phyloP scores from a whole-genome alignment of 2,329 filamentous ascomycete species.

The Nigrograna mackinnonii region DNA sequence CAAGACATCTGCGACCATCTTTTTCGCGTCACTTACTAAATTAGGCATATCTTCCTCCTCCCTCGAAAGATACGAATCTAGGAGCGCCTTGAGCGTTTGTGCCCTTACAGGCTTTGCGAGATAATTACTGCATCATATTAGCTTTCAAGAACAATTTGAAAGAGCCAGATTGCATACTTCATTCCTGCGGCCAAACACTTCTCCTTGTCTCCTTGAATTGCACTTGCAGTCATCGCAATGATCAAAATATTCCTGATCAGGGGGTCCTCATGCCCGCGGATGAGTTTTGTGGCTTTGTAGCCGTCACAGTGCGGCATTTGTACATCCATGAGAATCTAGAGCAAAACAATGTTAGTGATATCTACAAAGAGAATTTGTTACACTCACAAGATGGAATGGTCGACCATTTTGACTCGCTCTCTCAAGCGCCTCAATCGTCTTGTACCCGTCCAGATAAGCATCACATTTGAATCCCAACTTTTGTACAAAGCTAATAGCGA shows the following conservation, averaged over 20 bases:
- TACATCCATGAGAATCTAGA: slow-evolving; percentile 76
- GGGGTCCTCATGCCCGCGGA: slow-evolving; percentile 76
- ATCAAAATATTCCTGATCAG: slow-evolving; percentile 83
- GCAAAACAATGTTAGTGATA: not conserved
- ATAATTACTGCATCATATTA: slow-evolving; percentile 64
- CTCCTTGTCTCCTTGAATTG: slow-evolving; percentile 91
- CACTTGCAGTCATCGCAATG: slow-evolving; percentile 95
- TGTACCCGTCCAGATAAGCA: slow-evolving; percentile 86
- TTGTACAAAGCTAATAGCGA: slow-evolving; percentile 87
- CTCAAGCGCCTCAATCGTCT: slow-evolving; percentile 84
- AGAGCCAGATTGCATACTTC: too few relatives aligned
- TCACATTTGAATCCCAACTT: slow-evolving; percentile 85
- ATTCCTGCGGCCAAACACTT: slow-evolving; percentile 95
- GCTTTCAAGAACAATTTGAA: slow-evolving; percentile 94
- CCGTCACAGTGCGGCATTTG: slow-evolving; percentile 95
- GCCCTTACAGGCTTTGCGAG: slow-evolving; percentile 47
- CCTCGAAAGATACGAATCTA: slow-evolving; percentile 68
- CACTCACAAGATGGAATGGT: slow-evolving; percentile 78
- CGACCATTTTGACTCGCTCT: slow-evolving; percentile 69
- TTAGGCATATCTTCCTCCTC: slow-evolving; percentile 47
- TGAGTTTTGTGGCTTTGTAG: slow-evolving; percentile 84
- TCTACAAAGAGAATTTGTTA: not conserved
- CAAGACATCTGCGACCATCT: slow-evolving; percentile 43
- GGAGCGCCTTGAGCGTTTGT: slow-evolving; percentile 81
- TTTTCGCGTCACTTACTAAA: slow-evolving; percentile 50